Conservation (phyloP, 129 eudicot genomes). For the Kitagawia praeruptora region DNA sequence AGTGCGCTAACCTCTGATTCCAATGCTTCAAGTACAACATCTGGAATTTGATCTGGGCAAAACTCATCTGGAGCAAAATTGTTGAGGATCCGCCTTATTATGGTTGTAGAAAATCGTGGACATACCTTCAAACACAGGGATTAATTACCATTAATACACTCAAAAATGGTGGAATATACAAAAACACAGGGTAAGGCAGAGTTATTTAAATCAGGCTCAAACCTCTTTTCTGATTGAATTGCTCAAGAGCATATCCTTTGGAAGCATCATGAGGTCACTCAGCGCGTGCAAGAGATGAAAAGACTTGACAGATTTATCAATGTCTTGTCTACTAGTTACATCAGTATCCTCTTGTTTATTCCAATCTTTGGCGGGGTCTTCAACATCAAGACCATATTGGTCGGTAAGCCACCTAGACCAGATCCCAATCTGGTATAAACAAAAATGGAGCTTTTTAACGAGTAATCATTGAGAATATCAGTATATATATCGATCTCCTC, state of each 20-base stretch:
- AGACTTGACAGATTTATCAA: constrained; percentile 40
- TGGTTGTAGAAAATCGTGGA: constrained; percentile 54
- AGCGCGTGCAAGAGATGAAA: constrained; percentile 70
- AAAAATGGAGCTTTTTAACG: background rate
- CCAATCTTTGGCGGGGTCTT: constrained; percentile 15
- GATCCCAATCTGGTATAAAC: constrained; percentile 65
- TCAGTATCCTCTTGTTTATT: constrained; percentile 6
- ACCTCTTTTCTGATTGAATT: constrained; percentile 82
- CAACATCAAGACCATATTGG: constrained; percentile 54
- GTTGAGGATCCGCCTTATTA: constrained; percentile 64
- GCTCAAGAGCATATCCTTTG: constrained; percentile 86
- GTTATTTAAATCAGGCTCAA: background rate
- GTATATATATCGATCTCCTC: background rate
- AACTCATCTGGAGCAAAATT: constrained; percentile 76
- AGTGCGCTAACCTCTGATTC: constrained; percentile 55
- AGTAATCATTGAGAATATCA: background rate
- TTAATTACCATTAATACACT: background rate
- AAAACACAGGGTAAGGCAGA: background rate
- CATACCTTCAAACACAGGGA: constrained; percentile 49
- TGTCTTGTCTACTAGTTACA: constrained; percentile 16
- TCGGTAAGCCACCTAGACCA: constrained; percentile 93
- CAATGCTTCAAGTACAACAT: constrained; percentile 55
- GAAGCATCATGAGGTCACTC: constrained; percentile 99
- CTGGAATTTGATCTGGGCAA: constrained; percentile 69
- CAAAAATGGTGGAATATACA: background rate